Conservation (phyloP, 208 protist genomes). For the Kentomonas sorsogonicus region DNA sequence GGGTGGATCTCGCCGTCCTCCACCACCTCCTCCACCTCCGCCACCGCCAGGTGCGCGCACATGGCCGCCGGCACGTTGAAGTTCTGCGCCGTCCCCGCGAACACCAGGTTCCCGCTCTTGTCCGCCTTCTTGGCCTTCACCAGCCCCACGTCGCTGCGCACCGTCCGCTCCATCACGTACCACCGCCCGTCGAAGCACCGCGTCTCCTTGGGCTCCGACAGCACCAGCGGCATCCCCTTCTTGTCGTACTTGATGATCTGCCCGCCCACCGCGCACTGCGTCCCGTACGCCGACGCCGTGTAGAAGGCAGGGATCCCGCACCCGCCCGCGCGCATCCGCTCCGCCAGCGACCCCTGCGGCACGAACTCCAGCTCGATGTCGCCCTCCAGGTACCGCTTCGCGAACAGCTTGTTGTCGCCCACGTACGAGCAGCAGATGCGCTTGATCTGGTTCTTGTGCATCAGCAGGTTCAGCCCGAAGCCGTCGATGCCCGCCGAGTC, state of each 20-base stretch:
- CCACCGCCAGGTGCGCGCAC: conserved; percentile 90
- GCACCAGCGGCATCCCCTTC: conserved; percentile 54
- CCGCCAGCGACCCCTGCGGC: conserved; percentile 95
- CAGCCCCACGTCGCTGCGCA: conserved; percentile 90
- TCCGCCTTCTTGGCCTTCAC: conserved; percentile 95
- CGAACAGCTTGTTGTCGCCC: conserved; percentile 95
- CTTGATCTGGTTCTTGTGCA: conserved; percentile 85
- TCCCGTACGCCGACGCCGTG: conserved; percentile 94
- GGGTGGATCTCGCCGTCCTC: conserved; percentile 90
- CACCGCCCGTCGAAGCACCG: conserved; percentile 83
- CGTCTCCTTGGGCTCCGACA: conserved; percentile 76
- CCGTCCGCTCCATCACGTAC: conserved; percentile 91
- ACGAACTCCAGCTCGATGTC: conserved; percentile 95
- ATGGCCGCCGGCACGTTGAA: conserved; percentile 92
- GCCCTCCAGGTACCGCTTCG: conserved; percentile 91
- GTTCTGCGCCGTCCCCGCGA: conserved; percentile 92
- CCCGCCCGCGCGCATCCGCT: conserved; percentile 92
- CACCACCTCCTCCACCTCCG: conserved; percentile 95
- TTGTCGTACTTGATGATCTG: conserved; percentile 94
- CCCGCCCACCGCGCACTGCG: conserved; percentile 81
- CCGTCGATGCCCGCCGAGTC: conserved; percentile 96
- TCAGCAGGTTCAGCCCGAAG: conserved; percentile 93
- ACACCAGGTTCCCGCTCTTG: conserved; percentile 72
- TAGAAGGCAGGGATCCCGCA: conserved; percentile 97
- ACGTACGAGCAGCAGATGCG: conserved; percentile 94